These are phyloP conservation scores for Thinopyrum obtusiflorum DNA, from an alignment of 202 grass and related monocot genomes.

Conservation along the genomic window DNA sequence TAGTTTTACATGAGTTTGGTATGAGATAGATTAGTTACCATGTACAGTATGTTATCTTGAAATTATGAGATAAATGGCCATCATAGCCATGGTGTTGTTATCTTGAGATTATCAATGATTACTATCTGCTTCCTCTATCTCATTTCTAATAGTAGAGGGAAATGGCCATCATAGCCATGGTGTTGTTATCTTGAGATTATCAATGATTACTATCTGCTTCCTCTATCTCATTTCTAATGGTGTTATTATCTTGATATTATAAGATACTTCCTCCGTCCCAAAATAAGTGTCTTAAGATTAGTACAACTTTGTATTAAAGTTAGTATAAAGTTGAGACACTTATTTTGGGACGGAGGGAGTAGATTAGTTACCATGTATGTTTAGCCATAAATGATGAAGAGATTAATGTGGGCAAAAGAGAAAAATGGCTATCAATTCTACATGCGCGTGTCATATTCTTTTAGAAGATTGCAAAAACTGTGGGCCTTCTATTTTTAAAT, in stretches of 20 bases:
- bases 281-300: too few species aligned
- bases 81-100: not conserved
- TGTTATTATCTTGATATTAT: too few species aligned
- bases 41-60: too few species aligned
- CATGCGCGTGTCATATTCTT: not conserved
- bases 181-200: not conserved
- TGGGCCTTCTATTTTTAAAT: not conserved
- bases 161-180: not conserved
- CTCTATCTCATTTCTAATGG: too few species aligned
- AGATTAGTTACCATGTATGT: not conserved
- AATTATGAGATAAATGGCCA: not conserved
- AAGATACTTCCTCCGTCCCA: too few species aligned
- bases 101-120: not conserved
- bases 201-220: too few species aligned
- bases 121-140: not conserved
- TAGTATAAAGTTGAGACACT: too few species aligned
- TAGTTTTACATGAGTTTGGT: slow-evolving; percentile 13
- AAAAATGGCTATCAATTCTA: not conserved
- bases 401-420: not conserved
- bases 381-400: not conserved
- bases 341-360: too few species aligned
- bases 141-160: not conserved
- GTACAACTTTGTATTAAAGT: too few species aligned
- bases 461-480: not conserved
- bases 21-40: not conserved